Conservation (phyloP, 1,284 basidiomycete species). For the Ceratobasidium sp. region DNA sequence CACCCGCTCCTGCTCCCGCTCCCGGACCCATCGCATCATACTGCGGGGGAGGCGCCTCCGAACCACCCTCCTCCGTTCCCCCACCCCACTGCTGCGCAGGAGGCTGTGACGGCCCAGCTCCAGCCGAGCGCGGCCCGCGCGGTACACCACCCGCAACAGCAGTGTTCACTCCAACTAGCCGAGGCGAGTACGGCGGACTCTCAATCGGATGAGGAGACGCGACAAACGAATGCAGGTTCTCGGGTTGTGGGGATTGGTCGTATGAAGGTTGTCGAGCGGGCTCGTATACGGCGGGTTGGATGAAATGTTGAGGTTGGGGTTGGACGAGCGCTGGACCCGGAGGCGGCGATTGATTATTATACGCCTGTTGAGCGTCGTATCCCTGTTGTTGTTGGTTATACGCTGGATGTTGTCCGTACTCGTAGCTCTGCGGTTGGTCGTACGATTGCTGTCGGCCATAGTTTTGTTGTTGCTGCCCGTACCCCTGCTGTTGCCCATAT, state of each 20-base stretch:
- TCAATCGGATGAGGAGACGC: conserved; percentile 29
- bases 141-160: too few species aligned
- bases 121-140: conserved; percentile 24
- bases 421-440: conserved; percentile 16
- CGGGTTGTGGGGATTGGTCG: not conserved
- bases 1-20: too few species aligned
- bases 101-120: conserved; percentile 33
- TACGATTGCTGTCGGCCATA: conserved; percentile 41
- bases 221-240: conserved; percentile 2
- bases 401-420: not conserved
- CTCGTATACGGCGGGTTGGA: conserved; percentile 12
- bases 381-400: not conserved
- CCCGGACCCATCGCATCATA: conserved; percentile 12
- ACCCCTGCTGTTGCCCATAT: conserved; percentile 14
- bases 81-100: conserved; percentile 1
- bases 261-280: not conserved
- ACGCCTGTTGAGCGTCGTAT: too few species aligned
- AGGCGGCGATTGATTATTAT: too few species aligned
- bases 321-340: not conserved
- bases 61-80: conserved; percentile 4
- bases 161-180: not conserved
- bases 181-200: conserved; percentile 18
- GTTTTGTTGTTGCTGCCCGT: conserved; percentile 32
- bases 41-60: conserved; percentile 32
- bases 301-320: conserved; percentile 20